Evolutionary conservation across 208 protist genomes (phyloP).

Genomic region (Tritrichomonas foetus): DNA sequence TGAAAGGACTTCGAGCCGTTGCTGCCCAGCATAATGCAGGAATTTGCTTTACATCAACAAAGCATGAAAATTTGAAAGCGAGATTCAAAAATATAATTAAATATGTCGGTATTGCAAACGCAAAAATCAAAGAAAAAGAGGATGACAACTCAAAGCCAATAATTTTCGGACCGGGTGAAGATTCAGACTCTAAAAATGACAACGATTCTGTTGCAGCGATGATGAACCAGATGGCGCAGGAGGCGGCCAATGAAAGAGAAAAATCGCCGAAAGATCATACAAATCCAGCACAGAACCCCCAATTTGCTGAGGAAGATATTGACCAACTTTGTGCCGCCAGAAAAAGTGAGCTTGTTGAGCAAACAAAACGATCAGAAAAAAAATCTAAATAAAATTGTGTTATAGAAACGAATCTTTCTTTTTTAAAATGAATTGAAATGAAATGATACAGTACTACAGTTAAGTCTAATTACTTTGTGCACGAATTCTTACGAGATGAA

Average conservation of each 20-base stretch:
- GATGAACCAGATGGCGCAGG: background rate
- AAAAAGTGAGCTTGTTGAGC: background rate
- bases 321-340: background rate
- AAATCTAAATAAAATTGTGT: too few species aligned
- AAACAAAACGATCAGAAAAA: too few species aligned
- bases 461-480: too few species aligned
- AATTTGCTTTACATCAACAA: background rate
- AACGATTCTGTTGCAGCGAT: background rate
- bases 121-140: background rate
- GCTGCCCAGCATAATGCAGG: background rate
- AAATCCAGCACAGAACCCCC: background rate
- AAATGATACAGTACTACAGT: too few species aligned
- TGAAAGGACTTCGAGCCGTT: background rate
- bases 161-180: background rate
- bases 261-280: background rate
- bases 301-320: conserved; percentile 24
- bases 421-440: too few species aligned
- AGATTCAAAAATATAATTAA: conserved; percentile 27
- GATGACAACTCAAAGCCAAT: background rate
- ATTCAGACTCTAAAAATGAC: background rate
- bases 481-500: too few species aligned
- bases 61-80: background rate
- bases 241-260: background rate
- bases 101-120: conserved; percentile 4
- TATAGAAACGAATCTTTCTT: too few species aligned